Percentiles rank a stretch among this genome's conserved stretches.
Conservation (phyloP, 1,284 basidiomycete genomes). For the Austroboletus sp. region DNA sequence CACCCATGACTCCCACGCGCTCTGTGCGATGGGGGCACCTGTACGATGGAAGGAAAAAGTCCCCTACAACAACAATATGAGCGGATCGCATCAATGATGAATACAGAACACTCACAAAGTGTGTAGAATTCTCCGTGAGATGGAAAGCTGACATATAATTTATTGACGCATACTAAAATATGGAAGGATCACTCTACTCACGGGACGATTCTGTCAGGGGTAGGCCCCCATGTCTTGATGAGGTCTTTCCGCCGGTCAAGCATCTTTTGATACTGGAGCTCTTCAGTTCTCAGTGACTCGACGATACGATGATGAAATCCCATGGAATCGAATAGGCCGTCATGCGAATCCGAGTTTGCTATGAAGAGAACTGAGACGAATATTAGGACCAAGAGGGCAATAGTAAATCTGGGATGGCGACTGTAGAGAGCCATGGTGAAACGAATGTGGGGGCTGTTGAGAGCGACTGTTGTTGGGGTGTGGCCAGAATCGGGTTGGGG, state of each 20-base stretch:
- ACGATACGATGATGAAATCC: constrained; percentile 8
- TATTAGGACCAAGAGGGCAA: constrained; percentile 24
- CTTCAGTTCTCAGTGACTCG: constrained; percentile 18
- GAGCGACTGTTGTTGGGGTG: not conserved
- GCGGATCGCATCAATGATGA: no score
- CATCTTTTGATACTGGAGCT: constrained; percentile 18
- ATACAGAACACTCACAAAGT: constrained; percentile 23
- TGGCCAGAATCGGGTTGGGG: not conserved
- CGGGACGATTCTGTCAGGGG: constrained; percentile 27
- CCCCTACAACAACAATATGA: constrained; percentile 32
- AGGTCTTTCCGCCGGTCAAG: constrained; percentile 20
- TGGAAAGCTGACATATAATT: constrained; percentile 19
- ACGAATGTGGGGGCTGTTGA: constrained; percentile 15
- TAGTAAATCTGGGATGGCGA: constrained; percentile 31
- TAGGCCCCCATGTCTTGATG: constrained; percentile 31
- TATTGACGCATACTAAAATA: not conserved
- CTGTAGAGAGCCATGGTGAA: constrained; percentile 23
- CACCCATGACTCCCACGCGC: constrained; percentile 43
- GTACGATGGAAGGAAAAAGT: constrained; percentile 46
- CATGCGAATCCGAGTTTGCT: constrained; percentile 15
- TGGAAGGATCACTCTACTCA: constrained; percentile 6
- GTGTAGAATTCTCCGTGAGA: constrained; percentile 34
- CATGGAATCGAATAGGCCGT: constrained; percentile 1
- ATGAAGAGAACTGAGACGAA: constrained; percentile 28
- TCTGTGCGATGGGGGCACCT: constrained; percentile 43